Base-by-base conservation (phyloP, 306 rosid species). In the Rosa chinensis region DNA sequence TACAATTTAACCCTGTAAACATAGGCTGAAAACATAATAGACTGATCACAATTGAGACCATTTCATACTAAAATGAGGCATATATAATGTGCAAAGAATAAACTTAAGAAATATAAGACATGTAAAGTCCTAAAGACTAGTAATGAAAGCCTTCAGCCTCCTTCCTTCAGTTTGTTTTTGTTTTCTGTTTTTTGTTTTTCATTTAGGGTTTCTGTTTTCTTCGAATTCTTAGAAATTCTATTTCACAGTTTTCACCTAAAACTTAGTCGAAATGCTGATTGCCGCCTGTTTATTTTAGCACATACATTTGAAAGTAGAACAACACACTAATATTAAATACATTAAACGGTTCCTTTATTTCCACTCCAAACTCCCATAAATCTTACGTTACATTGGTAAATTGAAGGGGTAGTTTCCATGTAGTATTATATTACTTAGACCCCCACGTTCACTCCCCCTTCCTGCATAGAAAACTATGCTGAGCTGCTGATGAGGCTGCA, bases 371-470 rank as follows among this genome's bases (percentile, higher is more conserved):
- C n/a, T 66, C 70, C 21, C 42, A 66, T 3, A 8, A 35, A 37
- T 67, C 72, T 67, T 25, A 75, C 78, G 70, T 10, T 75, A 75
- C 66, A n/a, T 32, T 20, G 48, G 47, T 73, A 10, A 53, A 37
- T 10, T 40, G 49, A 67, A 67, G 49, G 72, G 49, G 72, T 67
- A 67, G 49, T 67, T 67, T 67, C 72, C 72, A 40, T 8, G 45
- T 17, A 35, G 47, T 40, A 82, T 50, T 52, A 35, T 49, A 67
- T 67, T 49, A 77, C 67, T 50, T 77, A 4, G 55, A 77, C 17
- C 44, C 84, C 85, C 88, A 90, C 84, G 91, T 93, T 88, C 92
- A 84, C 79, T 81, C 89, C 96, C 86, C 87, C 88, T 85, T 69
- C 72, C 84, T 78, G 80, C 86, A 83, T 83, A 76, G 80, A 85